Evolutionary conservation across 306 rosid genomes (phyloP), one percentile per base, ranked within the genome.

Genomic region (Cucumis hystrix): DNA sequence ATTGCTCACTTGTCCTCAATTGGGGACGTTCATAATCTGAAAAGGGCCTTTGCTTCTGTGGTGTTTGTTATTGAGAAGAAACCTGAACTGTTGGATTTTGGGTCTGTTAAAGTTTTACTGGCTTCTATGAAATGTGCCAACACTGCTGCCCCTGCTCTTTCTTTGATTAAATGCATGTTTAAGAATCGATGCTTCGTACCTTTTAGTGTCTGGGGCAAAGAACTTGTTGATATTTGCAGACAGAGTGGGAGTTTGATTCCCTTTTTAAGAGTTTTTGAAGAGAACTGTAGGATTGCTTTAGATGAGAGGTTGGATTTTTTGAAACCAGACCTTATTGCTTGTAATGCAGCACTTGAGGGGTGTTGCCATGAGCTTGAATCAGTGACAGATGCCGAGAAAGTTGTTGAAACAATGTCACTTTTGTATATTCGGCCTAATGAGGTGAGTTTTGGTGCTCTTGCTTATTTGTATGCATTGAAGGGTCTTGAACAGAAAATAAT

Each of bases 281-380:
- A 92, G 86, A 88, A 78, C 60, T 92, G 96, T 83, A 82, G 86
- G 87, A 80, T 92, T 85, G 92, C 92, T 69, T 67, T 75, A 67
- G 88, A 86, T 72, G 99, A 96, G 90, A 88, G 85, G 78, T 6
- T 96, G 77, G 89, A 82, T 33, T 84, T 83, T 75, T 83, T 92
- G 99, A 88, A 80, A 49, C 98, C 93, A 37, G 91, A 89, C 82
- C 84, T 92, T 84, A 77, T 39, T 16, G 96, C 92, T 69, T 96
- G 98, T 58, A 92, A 96, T 86, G 97, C 96, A 0, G 97, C 98
- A 0, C 67, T 96, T 55, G 92, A 91, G 80, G 98, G 89, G 41
- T 95, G 92, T 82, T 96, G 98, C 76, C 60, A 69, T 79, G 82
- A 83, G 79, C 93, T 92, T 73, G 91, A 89, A 80, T 96, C 96